Evolutionary conservation across 1,284 basidiomycete genomes (phyloP).

Genomic region (Leccinum huronense): DNA sequence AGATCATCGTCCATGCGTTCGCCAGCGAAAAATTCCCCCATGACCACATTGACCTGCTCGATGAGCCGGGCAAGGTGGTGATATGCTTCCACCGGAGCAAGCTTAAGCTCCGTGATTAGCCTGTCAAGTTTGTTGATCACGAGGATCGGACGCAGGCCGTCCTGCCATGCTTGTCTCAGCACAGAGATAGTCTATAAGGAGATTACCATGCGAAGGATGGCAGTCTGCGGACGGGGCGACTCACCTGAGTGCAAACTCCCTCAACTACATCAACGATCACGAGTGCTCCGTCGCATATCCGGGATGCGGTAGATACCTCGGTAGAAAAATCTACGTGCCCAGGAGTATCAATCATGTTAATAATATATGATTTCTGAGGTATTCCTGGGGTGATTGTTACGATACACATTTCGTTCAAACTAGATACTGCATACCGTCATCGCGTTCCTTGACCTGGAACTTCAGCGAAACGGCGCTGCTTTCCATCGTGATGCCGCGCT

Average conservation of each 20-base stretch:
- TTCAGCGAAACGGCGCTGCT: slow-evolving; percentile 88
- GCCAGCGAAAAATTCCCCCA: slow-evolving; percentile 93
- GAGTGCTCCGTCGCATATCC: slow-evolving; percentile 93
- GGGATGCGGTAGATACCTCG: slow-evolving; percentile 93
- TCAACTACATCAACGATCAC: slow-evolving; percentile 98
- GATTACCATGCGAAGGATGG: not conserved
- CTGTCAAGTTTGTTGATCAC: slow-evolving; percentile 99
- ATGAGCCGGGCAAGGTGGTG: slow-evolving; percentile 92
- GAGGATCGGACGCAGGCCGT: slow-evolving; percentile 86
- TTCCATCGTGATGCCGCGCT: slow-evolving; percentile 99
- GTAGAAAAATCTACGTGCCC: slow-evolving; percentile 99
- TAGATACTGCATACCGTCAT: slow-evolving; percentile 41
- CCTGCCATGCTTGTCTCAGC: slow-evolving; percentile 92
- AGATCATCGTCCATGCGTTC: slow-evolving; percentile 98
- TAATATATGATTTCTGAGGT: slow-evolving; percentile 63
- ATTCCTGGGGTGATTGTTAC: slow-evolving; percentile 46
- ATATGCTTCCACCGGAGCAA: slow-evolving; percentile 91
- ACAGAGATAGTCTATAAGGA: slow-evolving; percentile 84
- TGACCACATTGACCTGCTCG: slow-evolving; percentile 97
- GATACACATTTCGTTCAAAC: slow-evolving; percentile 20
- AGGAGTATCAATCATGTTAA: slow-evolving; percentile 98
- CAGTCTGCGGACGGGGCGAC: slow-evolving; percentile 25
- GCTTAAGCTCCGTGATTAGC: slow-evolving; percentile 90
- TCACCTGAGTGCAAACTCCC: slow-evolving; percentile 95
- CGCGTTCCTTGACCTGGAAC: slow-evolving; percentile 72